Evolutionary conservation across 2,329 filamentous ascomycete species (phyloP).

Genomic region (Pseudopithomyces chartarum): DNA sequence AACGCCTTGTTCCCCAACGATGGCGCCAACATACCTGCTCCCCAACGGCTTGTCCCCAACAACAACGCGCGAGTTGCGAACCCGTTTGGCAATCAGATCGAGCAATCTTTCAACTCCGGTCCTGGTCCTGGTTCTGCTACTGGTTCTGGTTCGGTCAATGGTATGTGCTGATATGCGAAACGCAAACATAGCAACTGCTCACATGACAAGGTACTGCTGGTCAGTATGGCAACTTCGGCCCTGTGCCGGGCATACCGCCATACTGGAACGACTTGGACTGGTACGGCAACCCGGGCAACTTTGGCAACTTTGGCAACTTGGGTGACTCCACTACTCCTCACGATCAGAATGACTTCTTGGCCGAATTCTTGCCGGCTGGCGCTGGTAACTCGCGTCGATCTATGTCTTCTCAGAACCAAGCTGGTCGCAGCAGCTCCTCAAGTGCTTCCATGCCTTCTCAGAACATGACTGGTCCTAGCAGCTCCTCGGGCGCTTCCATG

Average conservation of each 20-base stretch:
- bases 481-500: neutral
- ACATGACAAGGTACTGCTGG: neutral
- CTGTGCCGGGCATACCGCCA: neutral
- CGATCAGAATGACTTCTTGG: too few species aligned
- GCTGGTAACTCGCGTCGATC: too few species aligned
- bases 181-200: neutral
- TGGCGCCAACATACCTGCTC: neutral
- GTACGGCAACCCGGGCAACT: too few species aligned
- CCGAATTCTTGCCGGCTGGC: too few species aligned
- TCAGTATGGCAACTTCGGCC: neutral
- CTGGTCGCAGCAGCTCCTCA: neutral
- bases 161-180: neutral
- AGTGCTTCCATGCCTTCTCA: neutral
- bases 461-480: neutral
- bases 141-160: neutral
- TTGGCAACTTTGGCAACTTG: too few species aligned
- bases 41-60: too few species aligned
- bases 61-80: too few species aligned
- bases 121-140: neutral
- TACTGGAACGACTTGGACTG: neutral
- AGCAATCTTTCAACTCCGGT: too few species aligned
- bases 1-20: neutral
- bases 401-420: too few species aligned
- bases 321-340: too few species aligned
- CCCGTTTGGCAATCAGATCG: too few species aligned